phyloP scores from a whole-genome alignment of 345 rosid genomes.

The Raphanus sativus region DNA sequence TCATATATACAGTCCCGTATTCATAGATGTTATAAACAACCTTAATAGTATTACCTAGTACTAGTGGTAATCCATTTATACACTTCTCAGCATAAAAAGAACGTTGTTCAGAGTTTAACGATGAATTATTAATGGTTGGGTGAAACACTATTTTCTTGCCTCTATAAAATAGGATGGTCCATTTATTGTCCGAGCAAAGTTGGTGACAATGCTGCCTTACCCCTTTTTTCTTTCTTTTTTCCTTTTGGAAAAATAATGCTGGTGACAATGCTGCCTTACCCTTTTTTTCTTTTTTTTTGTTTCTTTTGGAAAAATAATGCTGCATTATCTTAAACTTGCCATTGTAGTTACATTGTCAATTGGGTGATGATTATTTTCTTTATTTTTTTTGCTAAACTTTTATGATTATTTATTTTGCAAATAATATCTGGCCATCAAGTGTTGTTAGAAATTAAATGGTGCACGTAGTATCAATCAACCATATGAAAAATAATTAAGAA shows the following conservation, averaged over 20 bases:
- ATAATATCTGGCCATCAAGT: slow-evolving; percentile 2
- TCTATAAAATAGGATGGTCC: slow-evolving; percentile 15
- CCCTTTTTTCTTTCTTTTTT: too few species aligned
- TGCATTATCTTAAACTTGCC: slow-evolving; percentile 22
- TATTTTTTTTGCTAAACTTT: neutral
- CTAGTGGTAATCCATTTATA: slow-evolving; percentile 11
- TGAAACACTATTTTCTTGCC: slow-evolving; percentile 24
- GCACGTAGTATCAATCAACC: slow-evolving; percentile 31
- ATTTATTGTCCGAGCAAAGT: slow-evolving; percentile 2
- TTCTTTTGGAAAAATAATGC: neutral
- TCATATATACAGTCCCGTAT: neutral
- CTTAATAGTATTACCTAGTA: slow-evolving; percentile 12
- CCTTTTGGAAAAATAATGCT: neutral
- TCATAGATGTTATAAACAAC: neutral
- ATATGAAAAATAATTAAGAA: neutral
- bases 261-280: too few species aligned
- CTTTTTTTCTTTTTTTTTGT: too few species aligned
- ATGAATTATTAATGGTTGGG: slow-evolving; percentile 17
- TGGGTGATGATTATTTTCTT: neutral
- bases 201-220: slow-evolving; percentile 14
- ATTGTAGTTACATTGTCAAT: slow-evolving; percentile 15
- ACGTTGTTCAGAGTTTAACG: neutral
- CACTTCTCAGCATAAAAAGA: neutral
- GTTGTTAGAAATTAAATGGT: slow-evolving; percentile 23
- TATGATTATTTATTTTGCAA: slow-evolving; percentile 5